Conservation (phyloP, 495 filamentous ascomycete genomes). For the Penicillium samsonianum region DNA sequence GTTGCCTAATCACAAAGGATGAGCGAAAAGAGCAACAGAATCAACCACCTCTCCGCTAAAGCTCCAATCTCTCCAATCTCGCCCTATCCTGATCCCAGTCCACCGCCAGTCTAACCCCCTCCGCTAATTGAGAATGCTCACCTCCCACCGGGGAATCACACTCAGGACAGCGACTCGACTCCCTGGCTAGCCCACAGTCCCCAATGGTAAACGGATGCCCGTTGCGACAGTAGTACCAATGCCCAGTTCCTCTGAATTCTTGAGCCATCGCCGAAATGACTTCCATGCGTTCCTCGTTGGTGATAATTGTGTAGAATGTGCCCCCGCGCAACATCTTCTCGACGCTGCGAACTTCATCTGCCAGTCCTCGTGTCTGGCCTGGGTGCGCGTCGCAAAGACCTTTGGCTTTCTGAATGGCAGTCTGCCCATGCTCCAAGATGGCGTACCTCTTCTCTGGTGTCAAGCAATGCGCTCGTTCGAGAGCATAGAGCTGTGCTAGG, state of each 20-base stretch:
- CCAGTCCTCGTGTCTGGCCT: slow-evolving; percentile 32
- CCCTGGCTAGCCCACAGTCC: slow-evolving; percentile 71
- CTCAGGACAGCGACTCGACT: slow-evolving; percentile 63
- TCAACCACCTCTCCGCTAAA: background rate
- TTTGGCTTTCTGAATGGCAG: slow-evolving; percentile 25
- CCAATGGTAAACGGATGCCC: slow-evolving; percentile 73
- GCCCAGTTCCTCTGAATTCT: slow-evolving; percentile 56
- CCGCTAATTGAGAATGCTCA: slow-evolving; percentile 48
- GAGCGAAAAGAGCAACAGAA: background rate
- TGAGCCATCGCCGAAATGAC: slow-evolving; percentile 53
- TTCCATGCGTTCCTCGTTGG: slow-evolving; percentile 47
- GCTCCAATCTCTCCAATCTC: background rate
- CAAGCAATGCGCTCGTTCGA: slow-evolving; percentile 29
- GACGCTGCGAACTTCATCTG: slow-evolving; percentile 28
- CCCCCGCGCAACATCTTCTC: slow-evolving; percentile 35
- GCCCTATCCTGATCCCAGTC: slow-evolving; percentile 45
- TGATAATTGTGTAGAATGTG: slow-evolving; percentile 47
- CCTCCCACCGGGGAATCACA: slow-evolving; percentile 65
- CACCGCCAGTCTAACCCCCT: slow-evolving; percentile 51
- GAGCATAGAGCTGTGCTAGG: slow-evolving; percentile 37
- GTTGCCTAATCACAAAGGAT: background rate
- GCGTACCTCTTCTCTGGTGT: background rate
- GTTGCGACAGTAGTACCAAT: slow-evolving; percentile 71
- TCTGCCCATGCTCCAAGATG: slow-evolving; percentile 10
- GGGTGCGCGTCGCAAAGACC: slow-evolving; percentile 27